phyloP scores from a whole-genome alignment of 1,139 yeast genomes.

The Lodderomyces orthopsilosis region DNA sequence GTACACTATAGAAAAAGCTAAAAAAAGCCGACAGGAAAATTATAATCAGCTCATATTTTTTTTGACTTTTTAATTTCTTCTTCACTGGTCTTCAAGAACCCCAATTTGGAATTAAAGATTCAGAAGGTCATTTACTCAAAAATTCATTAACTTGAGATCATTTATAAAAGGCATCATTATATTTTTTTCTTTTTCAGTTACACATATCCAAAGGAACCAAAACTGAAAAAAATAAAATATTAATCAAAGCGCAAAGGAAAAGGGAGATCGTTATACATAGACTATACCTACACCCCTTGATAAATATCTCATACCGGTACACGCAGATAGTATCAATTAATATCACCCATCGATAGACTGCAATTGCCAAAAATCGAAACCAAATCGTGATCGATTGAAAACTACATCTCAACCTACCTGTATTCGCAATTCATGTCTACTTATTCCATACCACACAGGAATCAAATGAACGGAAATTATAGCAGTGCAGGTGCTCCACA shows the following conservation, averaged over 20 bases:
- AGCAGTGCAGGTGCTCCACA: slow-evolving; percentile 3
- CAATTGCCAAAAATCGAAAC: neutral
- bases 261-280: neutral
- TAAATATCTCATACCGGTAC: no score
- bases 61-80: neutral
- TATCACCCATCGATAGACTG: no score
- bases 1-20: neutral
- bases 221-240: neutral
- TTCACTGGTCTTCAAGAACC: neutral
- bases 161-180: neutral
- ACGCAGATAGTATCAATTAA: no score
- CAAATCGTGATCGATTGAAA: neutral
- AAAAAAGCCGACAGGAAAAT: neutral
- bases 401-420: neutral
- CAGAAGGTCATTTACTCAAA: neutral
- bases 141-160: neutral
- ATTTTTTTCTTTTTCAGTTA: neutral
- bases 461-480: slow-evolving; percentile 18
- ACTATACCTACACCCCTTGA: no score
- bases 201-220: neutral
- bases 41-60: neutral
- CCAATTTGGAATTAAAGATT: neutral
- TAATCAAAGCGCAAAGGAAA: neutral
- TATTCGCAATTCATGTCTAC: slow-evolving; percentile 12
- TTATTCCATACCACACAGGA: slow-evolving; percentile 12